Evolutionary conservation across 352 stramenopile species (phyloP), one percentile per base, ranked within the genome.

Genomic region (Hyaloperonospora brassicae): DNA sequence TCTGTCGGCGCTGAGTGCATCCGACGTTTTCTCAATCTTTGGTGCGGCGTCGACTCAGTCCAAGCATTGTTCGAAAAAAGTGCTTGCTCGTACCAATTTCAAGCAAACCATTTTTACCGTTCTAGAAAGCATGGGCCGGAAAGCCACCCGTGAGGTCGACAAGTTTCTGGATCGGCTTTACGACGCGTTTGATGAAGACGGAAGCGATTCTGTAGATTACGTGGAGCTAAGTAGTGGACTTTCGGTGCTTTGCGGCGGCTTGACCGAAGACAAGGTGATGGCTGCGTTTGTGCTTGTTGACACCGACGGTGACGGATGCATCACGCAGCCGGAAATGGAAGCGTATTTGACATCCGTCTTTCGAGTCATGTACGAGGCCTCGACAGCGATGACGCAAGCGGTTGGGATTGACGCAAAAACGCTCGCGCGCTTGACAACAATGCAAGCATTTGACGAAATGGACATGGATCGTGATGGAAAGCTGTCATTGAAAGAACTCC

Each of bases 271-370:
- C 12, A 93, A 91, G 61, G 71, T 93, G 2, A 59, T 72, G 24
- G 72, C 80, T 2, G 84, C 78, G n/a, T 95, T 96, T 67, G 68
- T 71, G 13, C 76, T 95, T 22, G 90, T 95, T 57, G 87, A 96
- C 52, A 67, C 64, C 0, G 76, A 95, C 47, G 70, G 72, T 4
- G 83, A 95, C 50, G 87, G 87, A 24, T 93, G 79, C 50, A 94
- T 96, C 62, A 88, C 79, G 1, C 55, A 71, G 17, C 57, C 79
- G 13, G 84, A 96, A 51, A 93, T 96, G 85, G 65, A 80, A 46
- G 73, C 61, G 47, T 95, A 95, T 61, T 47, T 95, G 38, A 52
- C 74, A 27, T 84, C 75, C 0, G 79, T 91, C 2, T 91, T 87
- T 57, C 66, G 67, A 21, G 71, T 91, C 12, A 72, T 93, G 57